Evolutionary conservation across 78 protist species (phyloP).

Genomic region (Cavenderia fasciculata): DNA sequence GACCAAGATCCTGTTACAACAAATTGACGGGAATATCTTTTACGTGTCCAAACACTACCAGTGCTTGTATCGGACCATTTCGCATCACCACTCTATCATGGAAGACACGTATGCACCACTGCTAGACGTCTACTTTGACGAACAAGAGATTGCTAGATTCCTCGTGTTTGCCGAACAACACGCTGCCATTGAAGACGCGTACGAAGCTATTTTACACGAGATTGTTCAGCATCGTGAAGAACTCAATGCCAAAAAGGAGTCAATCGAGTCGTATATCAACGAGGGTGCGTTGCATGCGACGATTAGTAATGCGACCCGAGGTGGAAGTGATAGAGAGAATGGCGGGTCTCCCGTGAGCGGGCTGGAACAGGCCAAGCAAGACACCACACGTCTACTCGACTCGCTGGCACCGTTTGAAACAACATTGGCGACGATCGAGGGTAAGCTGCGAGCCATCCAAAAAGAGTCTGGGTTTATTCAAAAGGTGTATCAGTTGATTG

Average conservation of each 20-base stretch:
- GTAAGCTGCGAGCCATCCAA: slow-evolving; percentile 1
- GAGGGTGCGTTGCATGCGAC: not conserved
- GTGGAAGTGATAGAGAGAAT: not conserved
- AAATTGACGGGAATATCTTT: slow-evolving; percentile 6
- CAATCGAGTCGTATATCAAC: slow-evolving; percentile 4
- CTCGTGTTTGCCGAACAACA: not conserved
- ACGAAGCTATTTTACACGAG: slow-evolving; percentile 18
- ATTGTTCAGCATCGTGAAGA: not conserved
- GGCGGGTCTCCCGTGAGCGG: not conserved
- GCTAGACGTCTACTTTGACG: slow-evolving; percentile 41
- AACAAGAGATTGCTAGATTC: slow-evolving; percentile 21
- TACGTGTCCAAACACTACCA: slow-evolving; percentile 44
- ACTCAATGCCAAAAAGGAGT: not conserved
- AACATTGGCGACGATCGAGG: slow-evolving; percentile 12
- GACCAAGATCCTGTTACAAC: not conserved
- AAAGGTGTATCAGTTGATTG: slow-evolving; percentile 11
- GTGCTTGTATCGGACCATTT: slow-evolving; percentile 14
- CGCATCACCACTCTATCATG: slow-evolving; percentile 53
- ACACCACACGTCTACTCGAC: slow-evolving; percentile 8
- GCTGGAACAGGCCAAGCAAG: slow-evolving; percentile 1
- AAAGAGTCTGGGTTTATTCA: slow-evolving; percentile 1
- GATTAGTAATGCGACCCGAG: not conserved
- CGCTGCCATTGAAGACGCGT: slow-evolving; percentile 16
- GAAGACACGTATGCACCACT: slow-evolving; percentile 26
- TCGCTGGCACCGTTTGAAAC: slow-evolving; percentile 58